These are phyloP conservation scores for Cladosporium austrohemisphaericum DNA, from an alignment of 2,329 filamentous ascomycete genomes.

Conservation along the genomic window DNA sequence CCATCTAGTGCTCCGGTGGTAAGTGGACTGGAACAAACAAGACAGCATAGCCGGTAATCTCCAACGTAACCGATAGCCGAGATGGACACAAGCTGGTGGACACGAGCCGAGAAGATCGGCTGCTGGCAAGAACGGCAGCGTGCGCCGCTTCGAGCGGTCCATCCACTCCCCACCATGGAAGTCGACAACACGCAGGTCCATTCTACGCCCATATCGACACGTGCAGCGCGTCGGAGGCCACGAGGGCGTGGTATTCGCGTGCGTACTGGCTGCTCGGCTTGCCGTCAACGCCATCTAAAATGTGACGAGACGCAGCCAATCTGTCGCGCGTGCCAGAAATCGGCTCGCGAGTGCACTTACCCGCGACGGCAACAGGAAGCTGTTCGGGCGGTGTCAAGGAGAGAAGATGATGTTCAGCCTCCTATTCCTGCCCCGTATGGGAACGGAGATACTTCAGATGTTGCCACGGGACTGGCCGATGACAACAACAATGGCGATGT, in stretches of 20 bases:
- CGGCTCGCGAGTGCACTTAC: constrained; percentile 39
- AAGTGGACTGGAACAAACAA: too few species aligned
- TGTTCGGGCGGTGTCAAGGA: not conserved
- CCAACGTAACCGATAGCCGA: too few species aligned
- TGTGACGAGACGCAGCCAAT: constrained; percentile 43
- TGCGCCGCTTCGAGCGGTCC: constrained; percentile 15
- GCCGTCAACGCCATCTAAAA: constrained; percentile 46
- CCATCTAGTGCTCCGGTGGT: too few species aligned
- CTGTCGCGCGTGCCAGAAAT: constrained; percentile 41
- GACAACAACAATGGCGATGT: too few species aligned
- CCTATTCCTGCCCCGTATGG: not conserved
- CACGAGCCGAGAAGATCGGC: too few species aligned
- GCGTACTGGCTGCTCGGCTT: constrained; percentile 39
- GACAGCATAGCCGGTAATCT: too few species aligned
- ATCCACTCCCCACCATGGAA: not conserved
- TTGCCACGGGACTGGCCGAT: too few species aligned
- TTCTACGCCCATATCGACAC: not conserved
- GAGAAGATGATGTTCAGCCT: not conserved
- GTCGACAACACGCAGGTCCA: too few species aligned
- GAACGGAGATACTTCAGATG: too few species aligned
- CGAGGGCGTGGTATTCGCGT: constrained; percentile 43
- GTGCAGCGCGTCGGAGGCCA: constrained; percentile 31
- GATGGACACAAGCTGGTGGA: too few species aligned
- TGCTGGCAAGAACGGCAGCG: too few species aligned
- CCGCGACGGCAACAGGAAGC: not conserved